These are phyloP conservation scores for Amanita muscaria DNA, from an alignment of 768 basidiomycete genomes.

Conservation along the genomic window DNA sequence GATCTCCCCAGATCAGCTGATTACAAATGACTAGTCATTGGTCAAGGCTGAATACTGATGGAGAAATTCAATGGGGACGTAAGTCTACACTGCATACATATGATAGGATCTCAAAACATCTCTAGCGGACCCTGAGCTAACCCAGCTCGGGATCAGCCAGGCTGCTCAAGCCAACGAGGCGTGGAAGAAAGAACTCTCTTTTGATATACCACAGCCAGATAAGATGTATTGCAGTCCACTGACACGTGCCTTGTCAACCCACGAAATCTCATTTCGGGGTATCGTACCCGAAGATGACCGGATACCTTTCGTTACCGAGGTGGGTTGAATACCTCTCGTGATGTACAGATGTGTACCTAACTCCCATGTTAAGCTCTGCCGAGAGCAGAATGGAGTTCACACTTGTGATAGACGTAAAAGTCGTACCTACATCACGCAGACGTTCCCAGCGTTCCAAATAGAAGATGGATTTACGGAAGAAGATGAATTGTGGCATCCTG, in stretches of 20 bases:
- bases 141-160: constrained; percentile 46
- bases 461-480: constrained; percentile 54
- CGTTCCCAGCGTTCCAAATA: constrained; percentile 46
- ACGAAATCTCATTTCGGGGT: constrained; percentile 41
- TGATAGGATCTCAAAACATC: too few relatives aligned
- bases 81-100: too few relatives aligned
- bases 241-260: constrained; percentile 51
- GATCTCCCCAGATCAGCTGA: background rate
- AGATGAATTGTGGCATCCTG: constrained; percentile 51
- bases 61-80: constrained; percentile 68
- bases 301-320: constrained; percentile 49
- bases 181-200: constrained; percentile 40
- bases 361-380: constrained; percentile 40
- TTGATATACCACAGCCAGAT: constrained; percentile 42
- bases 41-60: constrained; percentile 58
- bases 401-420: constrained; percentile 61
- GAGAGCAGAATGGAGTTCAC: constrained; percentile 60
- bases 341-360: background rate
- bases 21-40: constrained; percentile 37
- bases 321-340: constrained; percentile 12
- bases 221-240: constrained; percentile 56
- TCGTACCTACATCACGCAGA: constrained; percentile 34
- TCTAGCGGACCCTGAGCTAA: constrained; percentile 60
- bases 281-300: constrained; percentile 17
- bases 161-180: constrained; percentile 34